Evolutionary conservation across 306 rosid genomes (phyloP), one percentile per base, ranked within the genome.

Genomic region (Trifolium dubium): DNA sequence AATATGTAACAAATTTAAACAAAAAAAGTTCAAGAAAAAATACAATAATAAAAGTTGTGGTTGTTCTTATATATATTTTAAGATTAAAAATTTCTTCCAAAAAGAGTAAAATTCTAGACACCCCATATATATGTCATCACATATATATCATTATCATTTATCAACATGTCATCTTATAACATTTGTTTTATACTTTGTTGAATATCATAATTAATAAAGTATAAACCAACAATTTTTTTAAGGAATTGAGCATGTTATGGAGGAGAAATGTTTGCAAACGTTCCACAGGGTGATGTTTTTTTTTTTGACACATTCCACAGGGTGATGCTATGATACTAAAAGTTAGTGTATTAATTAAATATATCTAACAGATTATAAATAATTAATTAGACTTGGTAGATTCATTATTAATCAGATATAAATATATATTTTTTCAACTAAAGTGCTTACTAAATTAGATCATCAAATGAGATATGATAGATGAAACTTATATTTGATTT

Each of bases 231-330:
- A n/a, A 34, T 1, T 23, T 41, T 53, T 6, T 80, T 5, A 4
- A 74, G 86, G 84, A 13, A 75, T 83, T 10, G 54, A 79, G 60
- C 81, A 79, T 41, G 23, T 83, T 43, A n/a, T n/a, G 83, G 81
- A 75, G 84, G 84, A 39, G 81, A 79, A 12, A 79, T 83, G 83
- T 83, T 71, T 67, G 65, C 0, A 23, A 51, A 44, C 10, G 81
- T 79, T 59, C 86, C 83, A 5, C 35, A 51, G n/a, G n/a, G n/a
- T n/a, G n/a, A n/a, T n/a, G n/a, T n/a, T n/a, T n/a, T n/a, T n/a
- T n/a, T n/a, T n/a, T n/a, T n/a, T n/a, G n/a, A n/a, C n/a, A n/a
- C n/a, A n/a, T n/a, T n/a, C n/a, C n/a, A n/a, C n/a, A n/a, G 2
- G 84, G 79, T 28, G 81, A 83, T 3, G 79, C 79, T 69, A 75